phyloP scores from a whole-genome alignment of 495 filamentous ascomycete genomes.

The Articulospora tetracladia region DNA sequence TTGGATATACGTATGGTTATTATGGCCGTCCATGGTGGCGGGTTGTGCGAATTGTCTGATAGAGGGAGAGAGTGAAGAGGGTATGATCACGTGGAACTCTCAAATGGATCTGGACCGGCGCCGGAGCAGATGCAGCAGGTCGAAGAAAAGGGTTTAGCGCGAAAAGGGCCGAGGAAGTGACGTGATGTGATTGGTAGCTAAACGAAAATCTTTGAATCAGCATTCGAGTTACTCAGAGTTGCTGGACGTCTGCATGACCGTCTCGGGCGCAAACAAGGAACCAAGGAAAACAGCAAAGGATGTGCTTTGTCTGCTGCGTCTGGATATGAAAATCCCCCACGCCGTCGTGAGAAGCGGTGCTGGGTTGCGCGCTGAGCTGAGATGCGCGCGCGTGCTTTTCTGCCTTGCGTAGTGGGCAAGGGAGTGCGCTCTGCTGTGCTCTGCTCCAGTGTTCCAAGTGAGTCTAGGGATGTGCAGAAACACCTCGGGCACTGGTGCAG shows the following conservation, averaged over 20 bases:
- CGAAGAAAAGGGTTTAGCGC: neutral
- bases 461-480: too few relatives aligned
- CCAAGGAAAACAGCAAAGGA: slow-evolving; percentile 10
- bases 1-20: slow-evolving; percentile 15
- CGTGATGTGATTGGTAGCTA: slow-evolving; percentile 23
- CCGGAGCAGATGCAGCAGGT: neutral
- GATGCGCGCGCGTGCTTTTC: too few relatives aligned
- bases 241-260: neutral
- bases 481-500: too few relatives aligned
- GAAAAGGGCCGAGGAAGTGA: neutral
- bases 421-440: too few relatives aligned
- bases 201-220: slow-evolving; percentile 24
- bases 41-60: neutral
- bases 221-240: slow-evolving; percentile 2
- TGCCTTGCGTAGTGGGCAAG: too few relatives aligned
- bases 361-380: too few relatives aligned
- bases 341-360: too few relatives aligned
- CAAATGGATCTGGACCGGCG: neutral
- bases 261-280: slow-evolving; percentile 6
- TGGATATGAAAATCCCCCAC: too few relatives aligned
- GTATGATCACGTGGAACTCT: neutral
- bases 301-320: neutral
- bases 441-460: too few relatives aligned
- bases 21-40: slow-evolving; percentile 18
- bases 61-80: neutral